Percentiles rank a stretch among this genome's conserved stretches.
Conservation (phyloP, 257 asterid genomes). For the Salvia hispanica region DNA sequence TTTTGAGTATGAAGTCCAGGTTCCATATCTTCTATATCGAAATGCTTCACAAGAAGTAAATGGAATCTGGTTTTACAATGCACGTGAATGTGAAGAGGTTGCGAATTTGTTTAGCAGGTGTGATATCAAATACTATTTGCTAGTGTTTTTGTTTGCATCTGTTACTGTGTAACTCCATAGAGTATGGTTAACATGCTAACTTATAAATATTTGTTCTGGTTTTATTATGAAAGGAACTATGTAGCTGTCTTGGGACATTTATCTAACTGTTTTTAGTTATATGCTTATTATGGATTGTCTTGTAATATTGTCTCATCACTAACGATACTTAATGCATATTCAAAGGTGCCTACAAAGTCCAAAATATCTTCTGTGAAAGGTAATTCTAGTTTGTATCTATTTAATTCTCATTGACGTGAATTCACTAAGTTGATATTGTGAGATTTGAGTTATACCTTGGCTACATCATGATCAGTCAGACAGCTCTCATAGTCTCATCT, state of each 20-base stretch:
- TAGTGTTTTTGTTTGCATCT: neutral
- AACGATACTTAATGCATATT: no score
- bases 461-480: slow-evolving; percentile 8
- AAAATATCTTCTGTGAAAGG: slow-evolving; percentile 72
- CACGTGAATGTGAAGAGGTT: slow-evolving; percentile 87
- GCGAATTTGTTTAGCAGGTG: slow-evolving; percentile 83
- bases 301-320: neutral
- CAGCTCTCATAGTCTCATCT: neutral
- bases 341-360: slow-evolving; percentile 76
- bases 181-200: slow-evolving; percentile 17
- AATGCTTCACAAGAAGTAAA: slow-evolving; percentile 92
- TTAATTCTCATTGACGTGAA: slow-evolving; percentile 4
- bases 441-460: slow-evolving; percentile 19
- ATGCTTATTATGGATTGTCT: slow-evolving; percentile 14
- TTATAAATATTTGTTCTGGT: slow-evolving; percentile 5
- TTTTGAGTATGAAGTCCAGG: slow-evolving; percentile 90
- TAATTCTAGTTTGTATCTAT: slow-evolving; percentile 30
- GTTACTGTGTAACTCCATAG: neutral
- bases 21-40: slow-evolving; percentile 77
- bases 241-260: neutral
- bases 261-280: neutral
- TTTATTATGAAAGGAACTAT: neutral
- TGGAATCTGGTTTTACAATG: slow-evolving; percentile 91
- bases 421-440: neutral
- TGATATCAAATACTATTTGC: slow-evolving; percentile 24